Evolutionary conservation across 2,329 filamentous ascomycete genomes (phyloP).

Genomic region (Cladophialophora immunda): DNA sequence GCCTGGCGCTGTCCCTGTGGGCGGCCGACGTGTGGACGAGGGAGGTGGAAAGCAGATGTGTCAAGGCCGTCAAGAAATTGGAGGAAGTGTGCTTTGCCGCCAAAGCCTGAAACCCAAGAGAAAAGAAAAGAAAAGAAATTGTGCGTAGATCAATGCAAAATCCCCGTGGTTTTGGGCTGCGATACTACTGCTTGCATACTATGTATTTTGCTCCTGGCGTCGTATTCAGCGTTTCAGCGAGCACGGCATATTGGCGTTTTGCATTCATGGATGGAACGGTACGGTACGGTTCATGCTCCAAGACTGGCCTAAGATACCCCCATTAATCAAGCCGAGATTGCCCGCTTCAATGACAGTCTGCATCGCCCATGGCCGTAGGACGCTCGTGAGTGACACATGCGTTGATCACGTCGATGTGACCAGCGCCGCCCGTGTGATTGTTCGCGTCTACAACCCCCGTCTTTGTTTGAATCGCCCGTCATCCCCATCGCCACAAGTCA

Average conservation of each 20-base stretch:
- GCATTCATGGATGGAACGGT: too few relatives aligned
- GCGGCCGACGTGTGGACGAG: constrained; percentile 61
- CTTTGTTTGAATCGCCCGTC: not conserved
- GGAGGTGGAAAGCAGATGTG: constrained; percentile 40
- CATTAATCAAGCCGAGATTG: too few relatives aligned
- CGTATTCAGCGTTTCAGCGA: constrained; percentile 6
- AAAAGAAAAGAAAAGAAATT: too few relatives aligned
- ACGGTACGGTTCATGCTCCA: too few relatives aligned
- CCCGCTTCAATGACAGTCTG: too few relatives aligned
- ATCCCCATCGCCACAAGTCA: not conserved
- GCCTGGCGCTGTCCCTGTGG: constrained; percentile 59
- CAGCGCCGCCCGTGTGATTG: not conserved
- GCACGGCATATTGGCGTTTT: not conserved
- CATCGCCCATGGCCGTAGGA: not conserved
- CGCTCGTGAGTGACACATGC: not conserved
- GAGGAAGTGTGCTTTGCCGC: constrained; percentile 38
- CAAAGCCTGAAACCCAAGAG: constrained; percentile 20
- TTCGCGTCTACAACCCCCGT: not conserved
- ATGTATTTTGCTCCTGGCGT: not conserved
- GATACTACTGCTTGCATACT: not conserved
- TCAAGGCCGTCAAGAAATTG: constrained; percentile 38
- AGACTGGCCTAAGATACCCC: too few relatives aligned
- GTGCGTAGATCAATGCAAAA: too few relatives aligned
- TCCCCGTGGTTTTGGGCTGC: too few relatives aligned
- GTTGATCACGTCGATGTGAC: not conserved